Percentiles rank a stretch among this genome's conserved stretches.
Conservation (phyloP, 106 monocot species). For the Dendrobium chrysotoxum region DNA sequence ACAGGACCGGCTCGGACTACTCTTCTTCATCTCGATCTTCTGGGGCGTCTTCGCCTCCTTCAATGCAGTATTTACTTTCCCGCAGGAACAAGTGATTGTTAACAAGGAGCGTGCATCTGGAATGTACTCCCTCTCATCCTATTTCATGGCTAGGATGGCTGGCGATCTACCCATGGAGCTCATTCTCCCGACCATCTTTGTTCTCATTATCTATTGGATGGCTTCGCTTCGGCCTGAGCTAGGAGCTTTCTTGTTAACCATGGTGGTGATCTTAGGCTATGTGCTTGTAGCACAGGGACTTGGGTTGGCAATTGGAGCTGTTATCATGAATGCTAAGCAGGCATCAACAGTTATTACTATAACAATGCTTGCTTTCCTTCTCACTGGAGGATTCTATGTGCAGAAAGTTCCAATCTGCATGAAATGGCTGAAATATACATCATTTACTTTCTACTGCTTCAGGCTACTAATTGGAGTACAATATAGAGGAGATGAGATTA, state of each 20-base stretch:
- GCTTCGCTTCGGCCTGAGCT: slow-evolving; percentile 54
- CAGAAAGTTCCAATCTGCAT: slow-evolving; percentile 60
- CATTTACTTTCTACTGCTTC: slow-evolving; percentile 81
- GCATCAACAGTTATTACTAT: slow-evolving; percentile 72
- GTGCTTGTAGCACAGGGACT: slow-evolving; percentile 87
- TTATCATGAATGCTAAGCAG: slow-evolving; percentile 78
- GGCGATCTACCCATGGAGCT: slow-evolving; percentile 97
- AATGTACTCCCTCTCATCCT: slow-evolving; percentile 84
- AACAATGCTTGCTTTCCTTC: slow-evolving; percentile 77
- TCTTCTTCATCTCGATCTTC: slow-evolving; percentile 97
- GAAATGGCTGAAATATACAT: slow-evolving; percentile 74
- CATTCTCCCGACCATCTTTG: slow-evolving; percentile 56
- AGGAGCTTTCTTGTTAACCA: slow-evolving; percentile 49
- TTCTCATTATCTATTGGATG: slow-evolving; percentile 78
- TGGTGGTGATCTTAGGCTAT: slow-evolving; percentile 60
- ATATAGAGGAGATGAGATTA: slow-evolving; percentile 26
- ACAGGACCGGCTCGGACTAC: slow-evolving; percentile 82
- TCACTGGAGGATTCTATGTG: slow-evolving; percentile 86
- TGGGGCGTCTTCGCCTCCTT: slow-evolving; percentile 92
- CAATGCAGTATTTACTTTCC: slow-evolving; percentile 89
- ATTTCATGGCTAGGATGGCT: slow-evolving; percentile 65
- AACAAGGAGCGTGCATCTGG: slow-evolving; percentile 67
- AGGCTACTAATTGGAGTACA: slow-evolving; percentile 61
- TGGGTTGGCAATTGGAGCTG: slow-evolving; percentile 62
- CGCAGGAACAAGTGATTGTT: slow-evolving; percentile 72